Evolutionary conservation across 176 grass and related monocot species (phyloP).

Genomic region (Ensete glaucum): DNA sequence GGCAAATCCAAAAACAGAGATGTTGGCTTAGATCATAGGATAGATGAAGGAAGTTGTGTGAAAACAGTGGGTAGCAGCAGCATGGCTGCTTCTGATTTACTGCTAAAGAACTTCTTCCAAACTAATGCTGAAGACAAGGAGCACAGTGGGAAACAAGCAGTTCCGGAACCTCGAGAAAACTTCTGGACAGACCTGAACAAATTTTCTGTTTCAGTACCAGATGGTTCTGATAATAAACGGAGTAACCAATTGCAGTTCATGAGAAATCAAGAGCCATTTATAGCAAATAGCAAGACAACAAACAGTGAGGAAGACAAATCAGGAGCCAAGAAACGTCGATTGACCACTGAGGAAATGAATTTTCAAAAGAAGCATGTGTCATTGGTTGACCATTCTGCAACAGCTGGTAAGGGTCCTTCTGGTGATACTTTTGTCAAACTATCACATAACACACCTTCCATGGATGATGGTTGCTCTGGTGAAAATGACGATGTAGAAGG

Average conservation of each 20-base stretch:
- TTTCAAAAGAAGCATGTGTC: conserved; percentile 50
- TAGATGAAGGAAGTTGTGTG: conserved; percentile 65
- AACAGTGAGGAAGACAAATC: conserved; percentile 43
- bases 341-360: conserved; percentile 42
- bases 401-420: conserved; percentile 47
- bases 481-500: conserved; percentile 90
- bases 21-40: conserved; percentile 31
- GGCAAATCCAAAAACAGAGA: conserved; percentile 55
- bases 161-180: conserved; percentile 24
- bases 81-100: conserved; percentile 43
- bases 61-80: conserved; percentile 22
- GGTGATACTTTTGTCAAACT: conserved; percentile 36
- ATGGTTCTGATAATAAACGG: conserved; percentile 25
- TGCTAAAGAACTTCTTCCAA: conserved; percentile 49
- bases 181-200: conserved; percentile 53
- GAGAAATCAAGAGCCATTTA: conserved; percentile 40
- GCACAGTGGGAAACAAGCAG: conserved; percentile 50
- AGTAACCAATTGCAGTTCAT: conserved; percentile 26
- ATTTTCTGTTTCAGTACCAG: conserved; percentile 16
- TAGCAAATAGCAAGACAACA: conserved; percentile 30
- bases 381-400: conserved; percentile 37
- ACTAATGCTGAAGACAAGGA: conserved; percentile 34
- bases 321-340: conserved; percentile 27
- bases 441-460: conserved; percentile 63
- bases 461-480: conserved; percentile 75